Conservation (phyloP, 768 basidiomycete species). For the Serpula lacrymans region DNA sequence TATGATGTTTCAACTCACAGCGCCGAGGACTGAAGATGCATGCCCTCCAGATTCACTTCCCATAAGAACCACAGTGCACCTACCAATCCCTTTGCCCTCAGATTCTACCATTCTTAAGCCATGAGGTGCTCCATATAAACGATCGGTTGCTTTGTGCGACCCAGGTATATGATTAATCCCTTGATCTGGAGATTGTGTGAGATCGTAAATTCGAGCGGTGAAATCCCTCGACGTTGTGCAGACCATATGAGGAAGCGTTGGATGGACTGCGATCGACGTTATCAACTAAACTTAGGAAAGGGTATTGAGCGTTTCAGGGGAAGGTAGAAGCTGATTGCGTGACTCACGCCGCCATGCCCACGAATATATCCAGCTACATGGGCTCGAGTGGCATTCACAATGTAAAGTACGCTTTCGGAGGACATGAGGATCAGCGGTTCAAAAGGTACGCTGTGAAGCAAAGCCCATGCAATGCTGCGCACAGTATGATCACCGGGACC, state of each 20-base stretch:
- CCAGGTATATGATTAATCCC: slow-evolving; percentile 53
- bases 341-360: slow-evolving; percentile 70
- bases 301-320: slow-evolving; percentile 6
- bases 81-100: slow-evolving; percentile 57
- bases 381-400: slow-evolving; percentile 45
- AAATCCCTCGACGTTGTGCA: slow-evolving; percentile 74
- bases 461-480: slow-evolving; percentile 54
- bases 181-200: slow-evolving; percentile 34
- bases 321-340: not conserved
- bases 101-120: slow-evolving; percentile 57
- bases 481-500: slow-evolving; percentile 10
- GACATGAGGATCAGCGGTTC: slow-evolving; percentile 64
- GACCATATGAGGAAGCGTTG: slow-evolving; percentile 51
- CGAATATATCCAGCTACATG: slow-evolving; percentile 47
- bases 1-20: slow-evolving; percentile 37
- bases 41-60: slow-evolving; percentile 77
- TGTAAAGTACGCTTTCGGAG: slow-evolving; percentile 49
- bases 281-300: slow-evolving; percentile 43
- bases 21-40: slow-evolving; percentile 61
- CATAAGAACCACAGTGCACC: slow-evolving; percentile 61
- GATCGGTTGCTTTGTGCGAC: slow-evolving; percentile 47
- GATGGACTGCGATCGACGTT: slow-evolving; percentile 67
- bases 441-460: slow-evolving; percentile 39
- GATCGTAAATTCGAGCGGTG: slow-evolving; percentile 67
- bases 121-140: slow-evolving; percentile 64